These are phyloP conservation scores for Telfairia occidentalis DNA, from an alignment of 331 rosid species.

Conservation along the genomic window DNA sequence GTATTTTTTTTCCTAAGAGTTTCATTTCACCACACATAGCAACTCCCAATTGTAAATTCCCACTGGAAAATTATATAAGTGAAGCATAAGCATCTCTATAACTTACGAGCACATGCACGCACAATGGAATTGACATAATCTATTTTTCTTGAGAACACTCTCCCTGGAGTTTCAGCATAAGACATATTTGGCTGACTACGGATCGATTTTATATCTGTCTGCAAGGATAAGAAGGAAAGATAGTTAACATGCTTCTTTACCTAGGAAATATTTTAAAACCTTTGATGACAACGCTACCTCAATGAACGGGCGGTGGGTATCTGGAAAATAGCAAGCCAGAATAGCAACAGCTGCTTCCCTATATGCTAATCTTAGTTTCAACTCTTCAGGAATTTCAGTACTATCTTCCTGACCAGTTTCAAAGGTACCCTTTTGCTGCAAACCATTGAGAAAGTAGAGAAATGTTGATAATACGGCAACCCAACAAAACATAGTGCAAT, in stretches of 20 bases:
- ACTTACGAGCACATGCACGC: constrained; percentile 99
- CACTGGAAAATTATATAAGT: neutral
- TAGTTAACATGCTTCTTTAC: constrained; percentile 18
- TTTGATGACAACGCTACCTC: constrained; percentile 31
- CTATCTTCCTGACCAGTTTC: constrained; percentile 99
- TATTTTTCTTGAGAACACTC: constrained; percentile 69
- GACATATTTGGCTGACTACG: constrained; percentile 71
- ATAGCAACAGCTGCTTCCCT: constrained; percentile 98
- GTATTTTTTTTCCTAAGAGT: too few species aligned
- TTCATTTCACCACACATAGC: neutral
- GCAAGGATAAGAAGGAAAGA: constrained; percentile 27
- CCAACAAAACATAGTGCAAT: neutral
- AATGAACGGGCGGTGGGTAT: constrained; percentile 54
- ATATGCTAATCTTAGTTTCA: constrained; percentile 78
- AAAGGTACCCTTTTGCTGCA: constrained; percentile 98
- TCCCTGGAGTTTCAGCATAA: constrained; percentile 59
- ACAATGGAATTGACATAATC: constrained; percentile 73
- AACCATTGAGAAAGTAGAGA: constrained; percentile 14
- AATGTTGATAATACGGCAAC: neutral
- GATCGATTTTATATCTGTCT: constrained; percentile 85
- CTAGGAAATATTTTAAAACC: constrained; percentile 4
- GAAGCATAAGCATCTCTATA: constrained; percentile 12
- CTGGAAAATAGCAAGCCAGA: constrained; percentile 87
- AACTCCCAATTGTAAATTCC: neutral
- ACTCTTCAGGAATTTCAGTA: constrained; percentile 74